Evolutionary conservation across 495 filamentous ascomycete species (phyloP), one percentile per base, ranked within the genome.

Genomic region (Recurvomyces mirabilis): DNA sequence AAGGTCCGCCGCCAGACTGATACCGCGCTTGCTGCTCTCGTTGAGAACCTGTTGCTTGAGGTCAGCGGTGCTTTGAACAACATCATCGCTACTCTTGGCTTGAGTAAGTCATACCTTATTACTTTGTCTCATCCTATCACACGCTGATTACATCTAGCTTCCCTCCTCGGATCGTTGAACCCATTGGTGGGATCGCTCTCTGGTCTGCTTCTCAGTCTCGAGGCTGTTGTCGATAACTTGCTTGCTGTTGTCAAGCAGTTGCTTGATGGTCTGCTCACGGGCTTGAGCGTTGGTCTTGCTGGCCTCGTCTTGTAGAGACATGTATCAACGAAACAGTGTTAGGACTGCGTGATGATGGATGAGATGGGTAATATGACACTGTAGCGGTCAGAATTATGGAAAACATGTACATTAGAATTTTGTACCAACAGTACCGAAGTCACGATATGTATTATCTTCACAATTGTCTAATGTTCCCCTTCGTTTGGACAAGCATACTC

Each of bases 11-110:
- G 52, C 20, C 35, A 53, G 30, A 53, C 49, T 13, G 33, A 39
- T 10, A 26, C 39, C 9, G 53, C 45, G 2, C 43, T 52, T 14
- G 49, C 49, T 4, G 12, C 45, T n/a, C 35, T 49, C 1, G 41
- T 53, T 15, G 38, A 54, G 24, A 38, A 52, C 18, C 29, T 56
- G 10, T 38, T 53, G 26, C 40, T 45, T 9, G 53, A 56, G 37
- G 36, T 56, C 31, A 51, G 49, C 38, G 49, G 49, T 1, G 53
- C 53, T 4, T 39, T 56, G 43, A 49, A 56, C 35, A 44, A 47
- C 31, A 56, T 56, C 28, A 38, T 49, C 26, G 44, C 29, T 5
- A 56, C 53, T 2, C 51, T 53, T 32, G 53, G 53, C 11, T 23
- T 56, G 9, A 49, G 53, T 56, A 42, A 6, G 49, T 46, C 24